Base-by-base conservation (phyloP, 306 rosid genomes). In the Fagus sylvatica region DNA sequence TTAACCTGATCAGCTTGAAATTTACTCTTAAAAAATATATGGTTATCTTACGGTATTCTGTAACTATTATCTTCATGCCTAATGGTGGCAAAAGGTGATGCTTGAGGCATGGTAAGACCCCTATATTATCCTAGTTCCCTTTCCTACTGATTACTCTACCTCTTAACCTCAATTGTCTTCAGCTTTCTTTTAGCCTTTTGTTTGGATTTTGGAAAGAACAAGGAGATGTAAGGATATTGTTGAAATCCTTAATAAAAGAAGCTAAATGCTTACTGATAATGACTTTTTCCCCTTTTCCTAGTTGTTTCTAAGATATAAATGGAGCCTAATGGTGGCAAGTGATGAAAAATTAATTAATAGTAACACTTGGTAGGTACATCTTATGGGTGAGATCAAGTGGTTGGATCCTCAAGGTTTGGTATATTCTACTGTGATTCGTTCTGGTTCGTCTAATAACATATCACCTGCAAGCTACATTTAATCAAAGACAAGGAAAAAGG, bases 1-100 rank as follows among this genome's bases (percentile, higher is more conserved):
- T 1, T 46, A 42, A 10, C 75, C 73, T 73, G 12, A 48, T 61
- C 60, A 22, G 59, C 57, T 75, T 72, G 69, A 22, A 7, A 69
- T 74, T 40, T 17, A 28, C 56, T 12, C 30, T 68, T 40, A 49
- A 59, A 65, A 34, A 77, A 55, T 54, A n/a, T 43, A 37, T 40
- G 33, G 40, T 22, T 40, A 7, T 8, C n/a, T 3, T 67, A 53
- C 40, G 30, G 1, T 39, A 61, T 28, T 55, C 13, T 71, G 37
- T 15, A 46, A 37, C 2, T 43, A 34, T 37, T n/a, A 4, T 28
- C 22, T 46, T 74, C 30, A 36, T 9, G 5, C 6, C 33, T 70
- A 17, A 28, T 37, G 5, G 12, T 43, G 37, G 43, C 13, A 46
- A 3, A 48, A 36, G 76, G 30, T 36, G 34, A 69, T 74, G 72